Conservation (phyloP, 495 filamentous ascomycete genomes). For the Geoglossum glabrum region DNA sequence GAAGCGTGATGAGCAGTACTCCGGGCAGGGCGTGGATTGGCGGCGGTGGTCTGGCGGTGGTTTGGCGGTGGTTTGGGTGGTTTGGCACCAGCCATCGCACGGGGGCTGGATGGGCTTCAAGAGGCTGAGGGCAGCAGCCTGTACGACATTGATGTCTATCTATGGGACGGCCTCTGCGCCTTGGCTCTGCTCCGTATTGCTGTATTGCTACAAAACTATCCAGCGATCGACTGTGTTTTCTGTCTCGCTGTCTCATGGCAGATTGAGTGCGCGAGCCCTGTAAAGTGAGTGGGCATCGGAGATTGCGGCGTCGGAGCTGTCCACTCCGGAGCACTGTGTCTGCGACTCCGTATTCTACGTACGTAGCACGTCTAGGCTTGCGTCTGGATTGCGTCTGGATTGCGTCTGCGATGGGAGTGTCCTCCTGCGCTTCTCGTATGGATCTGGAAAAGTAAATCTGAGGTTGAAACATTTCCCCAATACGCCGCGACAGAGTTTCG, state of each 20-base stretch:
- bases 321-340: neutral
- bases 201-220: no score
- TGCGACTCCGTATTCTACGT: neutral
- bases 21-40: neutral
- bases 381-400: no score
- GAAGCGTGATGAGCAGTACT: neutral
- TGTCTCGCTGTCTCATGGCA: neutral
- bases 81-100: no score
- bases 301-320: neutral
- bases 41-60: no score
- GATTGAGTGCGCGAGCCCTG: neutral
- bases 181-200: no score
- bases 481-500: neutral
- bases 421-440: neutral
- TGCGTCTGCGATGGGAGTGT: no score
- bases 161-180: no score
- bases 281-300: neutral
- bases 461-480: neutral
- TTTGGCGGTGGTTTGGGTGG: no score
- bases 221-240: neutral
- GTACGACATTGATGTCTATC: no score
- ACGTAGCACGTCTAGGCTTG: neutral
- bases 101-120: no score
- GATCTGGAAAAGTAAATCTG: neutral
- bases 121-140: no score